Conservation (phyloP, 2,329 filamentous ascomycete species). For the Curvularia spicifera region DNA sequence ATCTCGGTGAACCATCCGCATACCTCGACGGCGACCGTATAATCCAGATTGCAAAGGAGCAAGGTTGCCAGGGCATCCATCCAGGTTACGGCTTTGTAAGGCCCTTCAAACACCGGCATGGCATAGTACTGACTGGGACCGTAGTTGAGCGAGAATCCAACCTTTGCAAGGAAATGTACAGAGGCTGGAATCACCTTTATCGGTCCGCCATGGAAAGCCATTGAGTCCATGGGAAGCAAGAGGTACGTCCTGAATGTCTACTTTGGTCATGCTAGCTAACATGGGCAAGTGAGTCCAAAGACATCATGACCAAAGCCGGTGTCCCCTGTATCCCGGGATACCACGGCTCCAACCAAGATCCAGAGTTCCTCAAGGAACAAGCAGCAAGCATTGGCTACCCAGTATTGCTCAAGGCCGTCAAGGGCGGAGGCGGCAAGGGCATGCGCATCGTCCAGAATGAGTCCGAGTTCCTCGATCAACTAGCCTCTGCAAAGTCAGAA, state of each 20-base stretch:
- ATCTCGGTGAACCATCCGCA: conserved; percentile 79
- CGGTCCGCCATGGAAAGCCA: conserved; percentile 80
- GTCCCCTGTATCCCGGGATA: conserved; percentile 97
- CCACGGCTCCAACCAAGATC: conserved; percentile 82
- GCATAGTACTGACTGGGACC: conserved; percentile 17
- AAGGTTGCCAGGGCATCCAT: conserved; percentile 89
- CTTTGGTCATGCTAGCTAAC: conserved; percentile 13
- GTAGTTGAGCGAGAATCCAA: conserved; percentile 83
- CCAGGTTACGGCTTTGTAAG: conserved; percentile 87
- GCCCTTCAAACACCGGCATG: not conserved
- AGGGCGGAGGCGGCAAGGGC: conserved; percentile 71
- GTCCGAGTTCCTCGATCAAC: conserved; percentile 65
- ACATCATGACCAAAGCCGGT: conserved; percentile 94
- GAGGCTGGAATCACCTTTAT: conserved; percentile 94
- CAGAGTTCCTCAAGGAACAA: conserved; percentile 66
- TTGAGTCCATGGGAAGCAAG: conserved; percentile 89
- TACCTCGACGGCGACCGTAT: conserved; percentile 96
- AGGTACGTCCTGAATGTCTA: conserved; percentile 55
- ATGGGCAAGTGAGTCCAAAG: conserved; percentile 72
- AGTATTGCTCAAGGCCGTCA: conserved; percentile 70
- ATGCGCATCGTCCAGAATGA: conserved; percentile 68
- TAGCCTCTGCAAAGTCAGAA: conserved; percentile 69
- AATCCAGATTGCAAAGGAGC: conserved; percentile 82
- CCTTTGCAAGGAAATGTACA: conserved; percentile 85
- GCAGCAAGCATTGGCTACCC: conserved; percentile 74